These are phyloP conservation scores for Adiantum capillusveneris DNA, from an alignment of 75 land plant genomes.

Conservation along the genomic window DNA sequence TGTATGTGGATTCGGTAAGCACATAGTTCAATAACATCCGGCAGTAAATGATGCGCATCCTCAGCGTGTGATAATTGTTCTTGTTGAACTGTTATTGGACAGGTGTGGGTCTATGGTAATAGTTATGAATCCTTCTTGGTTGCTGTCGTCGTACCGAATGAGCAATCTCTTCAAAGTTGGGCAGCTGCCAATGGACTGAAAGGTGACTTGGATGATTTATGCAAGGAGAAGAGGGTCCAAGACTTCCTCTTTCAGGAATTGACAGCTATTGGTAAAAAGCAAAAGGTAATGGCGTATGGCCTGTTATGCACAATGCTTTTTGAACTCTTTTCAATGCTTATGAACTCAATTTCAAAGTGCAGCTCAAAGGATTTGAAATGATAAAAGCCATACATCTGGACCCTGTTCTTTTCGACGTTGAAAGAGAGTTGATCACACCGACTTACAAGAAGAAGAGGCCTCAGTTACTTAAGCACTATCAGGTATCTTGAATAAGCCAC, in stretches of 20 bases:
- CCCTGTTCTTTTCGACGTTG: slow-evolving; percentile 65
- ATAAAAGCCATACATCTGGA: slow-evolving; percentile 65
- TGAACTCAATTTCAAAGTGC: no score
- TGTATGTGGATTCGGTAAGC: slow-evolving; percentile 79
- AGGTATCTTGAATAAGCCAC: no score
- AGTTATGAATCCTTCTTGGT: slow-evolving; percentile 94
- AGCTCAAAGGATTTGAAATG: slow-evolving; percentile 79
- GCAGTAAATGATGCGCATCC: no score
- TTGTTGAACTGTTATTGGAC: slow-evolving; percentile 1
- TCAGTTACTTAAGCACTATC: slow-evolving; percentile 65
- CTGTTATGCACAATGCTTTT: no score
- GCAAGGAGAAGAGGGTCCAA: slow-evolving; percentile 63
- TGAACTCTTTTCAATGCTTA: no score
- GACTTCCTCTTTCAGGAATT: slow-evolving; percentile 69
- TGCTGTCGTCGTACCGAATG: slow-evolving; percentile 85
- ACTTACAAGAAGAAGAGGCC: slow-evolving; percentile 82
- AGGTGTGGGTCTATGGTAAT: slow-evolving; percentile 99
- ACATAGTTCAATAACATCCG: no score
- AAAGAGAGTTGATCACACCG: slow-evolving; percentile 70
- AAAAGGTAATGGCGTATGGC: slow-evolving; percentile 44
- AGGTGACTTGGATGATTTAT: slow-evolving; percentile 55
- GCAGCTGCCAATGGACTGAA: slow-evolving; percentile 52
- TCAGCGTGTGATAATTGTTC: no score
- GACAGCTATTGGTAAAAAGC: slow-evolving; percentile 54
- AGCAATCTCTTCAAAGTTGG: slow-evolving; percentile 69